Conservation (phyloP, 2,329 filamentous ascomycete species). For the Xylariaceae sp. region DNA sequence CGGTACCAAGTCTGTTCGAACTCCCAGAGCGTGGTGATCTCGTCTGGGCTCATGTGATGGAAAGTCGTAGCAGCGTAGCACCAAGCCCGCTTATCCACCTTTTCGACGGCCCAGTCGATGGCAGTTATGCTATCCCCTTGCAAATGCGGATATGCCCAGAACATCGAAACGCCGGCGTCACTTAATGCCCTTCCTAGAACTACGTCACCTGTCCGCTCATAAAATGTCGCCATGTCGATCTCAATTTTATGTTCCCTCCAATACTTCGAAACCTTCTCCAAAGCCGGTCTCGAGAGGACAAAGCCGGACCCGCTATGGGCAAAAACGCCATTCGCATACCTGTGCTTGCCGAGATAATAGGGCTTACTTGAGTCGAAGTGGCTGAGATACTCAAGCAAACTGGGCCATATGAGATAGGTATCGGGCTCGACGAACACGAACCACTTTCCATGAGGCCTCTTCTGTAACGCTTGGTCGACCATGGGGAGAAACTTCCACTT, state of each 20-base stretch:
- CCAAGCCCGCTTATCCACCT: constrained; percentile 22
- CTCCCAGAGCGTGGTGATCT: constrained; percentile 21
- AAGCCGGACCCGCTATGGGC: constrained; percentile 38
- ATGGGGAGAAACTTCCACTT: constrained; percentile 42
- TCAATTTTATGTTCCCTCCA: constrained; percentile 13
- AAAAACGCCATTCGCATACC: constrained; percentile 33
- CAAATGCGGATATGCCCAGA: constrained; percentile 23
- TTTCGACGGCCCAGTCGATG: constrained; percentile 22
- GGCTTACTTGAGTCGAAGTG: constrained; percentile 30
- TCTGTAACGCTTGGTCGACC: constrained; percentile 34
- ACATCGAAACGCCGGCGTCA: constrained; percentile 18
- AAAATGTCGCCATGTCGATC: constrained; percentile 17
- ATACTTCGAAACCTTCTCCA: constrained; percentile 27
- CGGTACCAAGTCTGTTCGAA: constrained; percentile 22
- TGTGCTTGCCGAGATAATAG: constrained; percentile 35
- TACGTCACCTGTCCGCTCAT: constrained; percentile 24
- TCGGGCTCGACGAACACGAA: constrained; percentile 40
- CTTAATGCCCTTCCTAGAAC: constrained; percentile 22
- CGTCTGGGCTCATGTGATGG: constrained; percentile 22
- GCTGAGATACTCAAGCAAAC: constrained; percentile 33
- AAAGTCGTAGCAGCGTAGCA: constrained; percentile 25
- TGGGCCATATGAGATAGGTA: constrained; percentile 37
- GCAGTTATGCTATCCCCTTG: constrained; percentile 21
- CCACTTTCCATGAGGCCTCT: constrained; percentile 37
- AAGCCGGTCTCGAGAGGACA: constrained; percentile 34